Conservation (phyloP, 352 stramenopile species). For the Pythium coloratum region DNA sequence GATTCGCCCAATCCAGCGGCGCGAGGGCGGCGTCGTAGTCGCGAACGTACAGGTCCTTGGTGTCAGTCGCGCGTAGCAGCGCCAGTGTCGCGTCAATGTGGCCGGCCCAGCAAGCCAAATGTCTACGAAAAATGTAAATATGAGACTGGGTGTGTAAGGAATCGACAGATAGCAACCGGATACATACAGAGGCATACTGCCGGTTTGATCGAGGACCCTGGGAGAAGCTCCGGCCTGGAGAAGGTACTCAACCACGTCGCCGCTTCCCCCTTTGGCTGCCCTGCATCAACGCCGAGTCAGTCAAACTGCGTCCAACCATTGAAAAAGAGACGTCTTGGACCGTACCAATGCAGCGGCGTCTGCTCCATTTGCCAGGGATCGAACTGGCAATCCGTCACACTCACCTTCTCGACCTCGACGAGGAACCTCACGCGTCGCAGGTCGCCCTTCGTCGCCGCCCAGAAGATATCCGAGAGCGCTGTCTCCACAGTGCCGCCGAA, state of each 20-base stretch:
- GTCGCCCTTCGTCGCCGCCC: slow-evolving; percentile 65
- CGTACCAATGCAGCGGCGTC: slow-evolving; percentile 68
- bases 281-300: slow-evolving; percentile 20
- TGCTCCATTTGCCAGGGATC: slow-evolving; percentile 82
- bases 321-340: not conserved
- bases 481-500: slow-evolving; percentile 55
- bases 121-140: slow-evolving; percentile 28
- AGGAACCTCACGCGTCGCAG: slow-evolving; percentile 52
- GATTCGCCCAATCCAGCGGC: slow-evolving; percentile 58
- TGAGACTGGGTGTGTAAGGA: not conserved
- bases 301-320: not conserved
- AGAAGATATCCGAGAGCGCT: slow-evolving; percentile 69
- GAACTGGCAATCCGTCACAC: slow-evolving; percentile 39
- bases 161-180: not conserved
- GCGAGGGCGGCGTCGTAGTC: slow-evolving; percentile 63
- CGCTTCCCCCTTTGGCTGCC: slow-evolving; percentile 63
- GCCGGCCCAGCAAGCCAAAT: slow-evolving; percentile 68
- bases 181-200: slow-evolving; percentile 63
- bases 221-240: slow-evolving; percentile 48
- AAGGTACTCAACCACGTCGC: slow-evolving; percentile 55
- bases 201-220: slow-evolving; percentile 59
- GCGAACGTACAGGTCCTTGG: slow-evolving; percentile 59
- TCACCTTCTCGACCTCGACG: slow-evolving; percentile 57
- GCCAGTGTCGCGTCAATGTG: slow-evolving; percentile 55
- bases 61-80: slow-evolving; percentile 48